Evolutionary conservation across 345 rosid species (phyloP).

Genomic region (Eucalyptus sp.): DNA sequence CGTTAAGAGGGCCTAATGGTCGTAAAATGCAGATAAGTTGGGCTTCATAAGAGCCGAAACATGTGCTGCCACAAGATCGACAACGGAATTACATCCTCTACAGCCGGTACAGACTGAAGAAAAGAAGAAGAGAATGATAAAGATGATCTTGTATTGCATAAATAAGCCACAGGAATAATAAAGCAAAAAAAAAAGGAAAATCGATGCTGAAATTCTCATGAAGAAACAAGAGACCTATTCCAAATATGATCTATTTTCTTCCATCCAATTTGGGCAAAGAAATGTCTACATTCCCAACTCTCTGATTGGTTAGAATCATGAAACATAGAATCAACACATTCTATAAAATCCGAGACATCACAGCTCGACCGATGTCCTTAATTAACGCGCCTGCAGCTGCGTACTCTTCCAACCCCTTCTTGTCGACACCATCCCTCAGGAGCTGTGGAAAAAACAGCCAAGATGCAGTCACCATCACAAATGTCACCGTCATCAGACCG

Average conservation of each 20-base stretch:
- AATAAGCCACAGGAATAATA: not conserved
- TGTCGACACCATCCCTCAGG: conserved; percentile 4
- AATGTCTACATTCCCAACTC: not conserved
- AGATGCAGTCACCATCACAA: conserved; percentile 8
- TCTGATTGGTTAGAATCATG: not conserved
- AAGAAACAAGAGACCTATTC: not conserved
- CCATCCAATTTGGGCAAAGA: not conserved
- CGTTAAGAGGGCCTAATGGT: not conserved
- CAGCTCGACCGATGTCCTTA: not conserved
- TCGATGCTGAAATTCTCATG: not conserved
- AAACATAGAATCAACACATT: not conserved
- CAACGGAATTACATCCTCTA: not conserved
- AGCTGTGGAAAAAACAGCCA: conserved; percentile 24
- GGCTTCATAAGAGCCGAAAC: not conserved
- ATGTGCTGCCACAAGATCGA: not conserved
- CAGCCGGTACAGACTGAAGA: not conserved
- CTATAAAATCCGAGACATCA: not conserved
- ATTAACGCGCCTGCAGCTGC: conserved; percentile 9
- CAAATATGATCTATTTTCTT: not conserved
- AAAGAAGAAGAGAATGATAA: not conserved
- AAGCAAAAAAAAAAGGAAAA: not conserved
- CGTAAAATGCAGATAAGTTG: not conserved
- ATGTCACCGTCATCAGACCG: conserved; percentile 16
- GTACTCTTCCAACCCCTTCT: conserved; percentile 18
- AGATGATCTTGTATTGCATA: not conserved